phyloP scores from a whole-genome alignment of 331 rosid genomes.

The Malus hybrid region DNA sequence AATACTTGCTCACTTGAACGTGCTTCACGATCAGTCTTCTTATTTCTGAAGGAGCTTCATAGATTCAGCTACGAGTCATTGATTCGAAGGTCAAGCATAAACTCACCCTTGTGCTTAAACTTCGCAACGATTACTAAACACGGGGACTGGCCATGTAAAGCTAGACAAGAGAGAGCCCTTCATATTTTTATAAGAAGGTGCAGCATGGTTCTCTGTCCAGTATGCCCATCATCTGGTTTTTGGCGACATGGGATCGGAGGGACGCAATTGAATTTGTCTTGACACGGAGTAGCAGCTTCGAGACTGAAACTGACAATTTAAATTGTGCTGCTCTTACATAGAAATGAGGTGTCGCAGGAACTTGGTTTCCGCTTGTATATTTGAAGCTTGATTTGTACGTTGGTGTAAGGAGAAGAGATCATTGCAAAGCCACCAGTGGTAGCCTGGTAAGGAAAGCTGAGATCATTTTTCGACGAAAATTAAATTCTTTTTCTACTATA shows the following conservation, averaged over 20 bases:
- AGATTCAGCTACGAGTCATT: neutral
- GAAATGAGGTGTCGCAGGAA: neutral
- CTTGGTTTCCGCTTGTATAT: slow-evolving; percentile 1
- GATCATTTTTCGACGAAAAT: neutral
- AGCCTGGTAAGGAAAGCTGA: slow-evolving; percentile 13
- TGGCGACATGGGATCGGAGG: neutral
- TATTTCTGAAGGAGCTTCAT: slow-evolving; percentile 46
- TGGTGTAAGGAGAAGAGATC: slow-evolving; percentile 6
- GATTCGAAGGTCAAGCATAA: slow-evolving; percentile 7
- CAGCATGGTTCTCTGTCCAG: too few species aligned
- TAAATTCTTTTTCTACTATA: slow-evolving; percentile 12
- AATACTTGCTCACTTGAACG: slow-evolving; percentile 68
- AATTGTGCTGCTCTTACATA: slow-evolving; percentile 2
- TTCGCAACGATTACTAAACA: neutral
- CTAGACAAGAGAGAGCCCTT: neutral
- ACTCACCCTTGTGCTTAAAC: slow-evolving; percentile 9
- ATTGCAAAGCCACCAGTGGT: neutral
- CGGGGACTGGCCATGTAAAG: neutral
- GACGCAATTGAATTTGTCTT: slow-evolving; percentile 2
- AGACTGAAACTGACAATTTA: slow-evolving; percentile 3
- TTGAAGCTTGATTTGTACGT: slow-evolving; percentile 20
- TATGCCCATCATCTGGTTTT: too few species aligned
- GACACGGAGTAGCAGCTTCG: slow-evolving; percentile 3
- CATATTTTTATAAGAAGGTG: neutral
- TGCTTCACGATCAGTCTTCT: slow-evolving; percentile 83